Percentiles rank a stretch among this genome's conserved stretches.
Conservation (phyloP, 1,139 yeast genomes). For the Kodamaea sp. region DNA sequence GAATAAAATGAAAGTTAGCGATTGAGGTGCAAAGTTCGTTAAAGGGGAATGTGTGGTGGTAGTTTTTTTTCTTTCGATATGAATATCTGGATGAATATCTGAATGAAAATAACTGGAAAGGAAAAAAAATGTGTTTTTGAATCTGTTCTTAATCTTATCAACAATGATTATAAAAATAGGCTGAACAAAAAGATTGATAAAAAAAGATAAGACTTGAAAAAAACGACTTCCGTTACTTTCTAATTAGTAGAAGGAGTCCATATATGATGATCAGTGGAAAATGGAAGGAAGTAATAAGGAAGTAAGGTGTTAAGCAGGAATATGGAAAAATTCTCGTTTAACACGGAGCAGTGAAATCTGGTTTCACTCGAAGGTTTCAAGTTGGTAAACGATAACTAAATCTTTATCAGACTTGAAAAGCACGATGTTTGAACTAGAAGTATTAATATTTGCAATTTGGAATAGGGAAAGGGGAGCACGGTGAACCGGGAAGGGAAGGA, state of each 20-base stretch:
- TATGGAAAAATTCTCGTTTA: no score
- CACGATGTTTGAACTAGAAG: background rate
- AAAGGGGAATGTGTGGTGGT: no score
- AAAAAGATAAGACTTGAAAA: conserved; percentile 10
- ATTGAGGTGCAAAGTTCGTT: no score
- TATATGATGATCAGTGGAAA: conserved; percentile 5
- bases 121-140: conserved; percentile 10
- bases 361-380: no score
- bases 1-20: no score
- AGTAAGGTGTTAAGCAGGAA: no score
- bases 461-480: no score
- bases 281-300: background rate
- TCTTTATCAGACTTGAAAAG: background rate
- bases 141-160: conserved; percentile 8
- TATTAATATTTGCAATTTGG: conserved; percentile 1
- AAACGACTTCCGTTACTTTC: conserved; percentile 13
- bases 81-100: conserved; percentile 1
- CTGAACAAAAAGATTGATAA: conserved; percentile 10
- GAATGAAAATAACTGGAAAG: conserved; percentile 10
- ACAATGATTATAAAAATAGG: conserved; percentile 6
- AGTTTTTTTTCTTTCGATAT: no score
- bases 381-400: conserved; percentile 1
- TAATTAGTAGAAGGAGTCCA: conserved; percentile 9
- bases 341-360: no score
- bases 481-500: no score